These are phyloP conservation scores for Aspergillus brunneoviolaceus DNA, from an alignment of 2,329 filamentous ascomycete genomes.

Conservation along the genomic window DNA sequence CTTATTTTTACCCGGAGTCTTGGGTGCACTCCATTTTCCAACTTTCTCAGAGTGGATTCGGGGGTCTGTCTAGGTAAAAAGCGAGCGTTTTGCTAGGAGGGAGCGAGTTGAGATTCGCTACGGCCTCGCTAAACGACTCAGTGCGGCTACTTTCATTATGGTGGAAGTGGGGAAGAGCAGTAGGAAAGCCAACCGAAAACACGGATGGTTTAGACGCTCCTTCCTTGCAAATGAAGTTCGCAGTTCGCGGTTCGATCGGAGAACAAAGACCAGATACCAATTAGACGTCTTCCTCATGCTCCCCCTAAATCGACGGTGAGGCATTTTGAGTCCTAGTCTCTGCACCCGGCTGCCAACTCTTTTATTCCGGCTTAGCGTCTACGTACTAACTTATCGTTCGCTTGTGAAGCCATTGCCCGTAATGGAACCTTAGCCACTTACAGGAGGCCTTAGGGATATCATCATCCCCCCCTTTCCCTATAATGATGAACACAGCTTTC, in stretches of 20 bases:
- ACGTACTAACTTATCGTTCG: background rate
- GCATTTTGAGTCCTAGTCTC: background rate
- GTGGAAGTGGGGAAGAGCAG: background rate
- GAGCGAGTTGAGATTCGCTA: background rate
- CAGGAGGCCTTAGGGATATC: background rate
- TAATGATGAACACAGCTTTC: background rate
- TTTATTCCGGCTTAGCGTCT: background rate
- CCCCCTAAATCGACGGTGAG: background rate
- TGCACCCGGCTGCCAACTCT: background rate
- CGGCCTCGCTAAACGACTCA: background rate
- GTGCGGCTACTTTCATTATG: background rate
- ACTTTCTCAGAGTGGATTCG: background rate
- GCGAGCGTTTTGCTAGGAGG: background rate
- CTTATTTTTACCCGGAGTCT: background rate
- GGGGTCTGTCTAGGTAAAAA: background rate
- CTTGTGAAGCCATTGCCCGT: background rate
- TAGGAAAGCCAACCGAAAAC: background rate
- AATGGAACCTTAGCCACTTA: background rate
- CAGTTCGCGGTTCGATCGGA: background rate
- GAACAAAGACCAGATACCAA: background rate
- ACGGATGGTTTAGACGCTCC: background rate
- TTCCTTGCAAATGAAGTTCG: background rate
- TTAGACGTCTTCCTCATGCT: no score
- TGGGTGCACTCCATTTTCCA: background rate
- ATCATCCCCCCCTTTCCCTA: background rate